Evolutionary conservation across 371 early-diverging fungal genomes (phyloP).

Genomic region (Umbelopsis sp.): DNA sequence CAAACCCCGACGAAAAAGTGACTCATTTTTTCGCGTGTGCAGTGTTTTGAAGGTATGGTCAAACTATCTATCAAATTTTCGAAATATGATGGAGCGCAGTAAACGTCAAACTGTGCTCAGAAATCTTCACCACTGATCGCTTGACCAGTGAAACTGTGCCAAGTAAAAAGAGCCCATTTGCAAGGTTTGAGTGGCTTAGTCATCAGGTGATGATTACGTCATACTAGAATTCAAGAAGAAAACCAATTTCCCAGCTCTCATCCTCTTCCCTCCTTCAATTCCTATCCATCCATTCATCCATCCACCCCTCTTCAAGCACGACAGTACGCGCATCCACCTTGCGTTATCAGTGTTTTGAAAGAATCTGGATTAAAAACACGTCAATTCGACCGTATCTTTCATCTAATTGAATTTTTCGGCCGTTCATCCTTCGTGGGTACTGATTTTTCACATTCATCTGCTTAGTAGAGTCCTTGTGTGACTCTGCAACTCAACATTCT

Average conservation of each 20-base stretch:
- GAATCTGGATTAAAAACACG: constrained; percentile 15
- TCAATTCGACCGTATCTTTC: constrained; percentile 14
- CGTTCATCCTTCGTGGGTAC: constrained; percentile 13
- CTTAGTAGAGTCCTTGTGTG: constrained; percentile 7
- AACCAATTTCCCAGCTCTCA: constrained; percentile 5
- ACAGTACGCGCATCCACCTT: constrained; percentile 10
- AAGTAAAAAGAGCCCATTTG: constrained; percentile 12
- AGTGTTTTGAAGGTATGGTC: too few species aligned
- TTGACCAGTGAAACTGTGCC: constrained; percentile 20
- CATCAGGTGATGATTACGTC: constrained; percentile 18
- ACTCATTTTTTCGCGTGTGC: constrained; percentile 7
- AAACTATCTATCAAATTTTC: background rate
- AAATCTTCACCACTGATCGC: too few species aligned
- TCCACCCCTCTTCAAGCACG: constrained; percentile 12
- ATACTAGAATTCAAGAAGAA: constrained; percentile 16
- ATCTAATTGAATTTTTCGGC: background rate
- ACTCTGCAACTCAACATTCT: constrained; percentile 10
- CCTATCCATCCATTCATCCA: constrained; percentile 18
- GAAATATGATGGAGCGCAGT: background rate
- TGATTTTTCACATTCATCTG: background rate
- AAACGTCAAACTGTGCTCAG: too few species aligned
- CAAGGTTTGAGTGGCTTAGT: constrained; percentile 18
- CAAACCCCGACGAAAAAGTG: constrained; percentile 16
- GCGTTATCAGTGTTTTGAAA: constrained; percentile 17
- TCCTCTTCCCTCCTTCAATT: constrained; percentile 18